phyloP scores from a whole-genome alignment of 2,329 filamentous ascomycete species.

The Cadophora luteo-olivacea region DNA sequence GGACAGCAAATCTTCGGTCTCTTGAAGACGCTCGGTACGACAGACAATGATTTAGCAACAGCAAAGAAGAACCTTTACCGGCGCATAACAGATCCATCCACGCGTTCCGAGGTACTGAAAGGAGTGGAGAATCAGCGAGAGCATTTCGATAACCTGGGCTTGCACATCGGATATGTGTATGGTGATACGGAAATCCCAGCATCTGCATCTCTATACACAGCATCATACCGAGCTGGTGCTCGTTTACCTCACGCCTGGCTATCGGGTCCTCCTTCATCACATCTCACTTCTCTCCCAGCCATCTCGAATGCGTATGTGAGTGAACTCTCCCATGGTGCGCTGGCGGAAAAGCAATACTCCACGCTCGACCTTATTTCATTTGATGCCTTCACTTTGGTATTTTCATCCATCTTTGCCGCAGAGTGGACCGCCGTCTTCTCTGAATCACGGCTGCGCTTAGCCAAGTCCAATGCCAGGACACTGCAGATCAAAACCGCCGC shows the following conservation, averaged over 20 bases:
- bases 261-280: not conserved
- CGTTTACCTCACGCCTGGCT: slow-evolving; percentile 52
- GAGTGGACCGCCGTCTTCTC: slow-evolving; percentile 26
- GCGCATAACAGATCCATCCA: slow-evolving; percentile 41
- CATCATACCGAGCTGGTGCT: slow-evolving; percentile 48
- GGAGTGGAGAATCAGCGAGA: slow-evolving; percentile 49
- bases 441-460: slow-evolving; percentile 2
- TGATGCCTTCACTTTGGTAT: slow-evolving; percentile 45
- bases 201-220: slow-evolving; percentile 48
- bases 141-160: slow-evolving; percentile 52
- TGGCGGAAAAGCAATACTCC: slow-evolving; percentile 43
- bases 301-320: slow-evolving; percentile 47
- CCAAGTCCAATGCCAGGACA: slow-evolving; percentile 7
- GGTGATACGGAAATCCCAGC: slow-evolving; percentile 44
- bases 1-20: slow-evolving; percentile 51
- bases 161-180: slow-evolving; percentile 54
- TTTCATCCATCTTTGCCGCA: slow-evolving; percentile 12
- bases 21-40: slow-evolving; percentile 48
- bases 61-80: slow-evolving; percentile 43
- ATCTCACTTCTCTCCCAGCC: slow-evolving; percentile 25
- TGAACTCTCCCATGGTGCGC: slow-evolving; percentile 42
- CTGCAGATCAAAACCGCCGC: slow-evolving; percentile 26
- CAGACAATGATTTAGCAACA: slow-evolving; percentile 42
- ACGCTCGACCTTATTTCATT: slow-evolving; percentile 47
- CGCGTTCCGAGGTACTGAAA: slow-evolving; percentile 42